Percentiles rank a stretch among this genome's conserved stretches.
These are phyloP conservation scores for Bretziella fagacearum DNA, from an alignment of 2,329 filamentous ascomycete species.

Conservation along the genomic window DNA sequence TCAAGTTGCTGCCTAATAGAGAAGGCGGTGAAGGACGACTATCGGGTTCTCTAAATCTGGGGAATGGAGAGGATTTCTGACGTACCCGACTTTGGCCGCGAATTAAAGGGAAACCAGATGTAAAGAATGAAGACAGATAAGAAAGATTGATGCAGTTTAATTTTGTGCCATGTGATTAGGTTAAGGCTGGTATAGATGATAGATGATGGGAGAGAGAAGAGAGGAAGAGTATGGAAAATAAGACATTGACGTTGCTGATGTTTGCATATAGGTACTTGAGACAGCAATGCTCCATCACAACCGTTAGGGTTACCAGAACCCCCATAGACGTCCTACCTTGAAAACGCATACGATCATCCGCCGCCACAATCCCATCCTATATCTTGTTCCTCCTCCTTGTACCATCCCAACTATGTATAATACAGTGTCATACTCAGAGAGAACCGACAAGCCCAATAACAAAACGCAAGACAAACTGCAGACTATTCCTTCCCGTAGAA, in stretches of 20 bases:
- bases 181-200: neutral
- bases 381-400: slow-evolving; percentile 1
- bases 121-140: too few relatives aligned
- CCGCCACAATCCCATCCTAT: neutral
- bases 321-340: neutral
- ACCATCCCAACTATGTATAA: too few relatives aligned
- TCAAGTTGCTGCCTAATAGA: neutral
- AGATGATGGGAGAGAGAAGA: neutral
- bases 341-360: slow-evolving; percentile 2
- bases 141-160: neutral
- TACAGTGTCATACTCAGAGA: too few relatives aligned
- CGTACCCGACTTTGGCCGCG: slow-evolving; percentile 7
- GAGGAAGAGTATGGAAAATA: too few relatives aligned
- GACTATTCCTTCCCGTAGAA: neutral
- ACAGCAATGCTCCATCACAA: too few relatives aligned
- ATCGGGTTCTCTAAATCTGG: neutral
- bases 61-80: neutral
- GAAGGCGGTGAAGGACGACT: neutral
- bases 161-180: too few relatives aligned
- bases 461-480: neutral
- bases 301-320: neutral
- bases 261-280: too few relatives aligned
- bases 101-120: too few relatives aligned
- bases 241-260: too few relatives aligned
- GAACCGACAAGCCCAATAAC: too few relatives aligned